Evolutionary conservation across 2,329 filamentous ascomycete species (phyloP), one percentile per base, ranked within the genome.

Genomic region (Stachybotrys elegans): DNA sequence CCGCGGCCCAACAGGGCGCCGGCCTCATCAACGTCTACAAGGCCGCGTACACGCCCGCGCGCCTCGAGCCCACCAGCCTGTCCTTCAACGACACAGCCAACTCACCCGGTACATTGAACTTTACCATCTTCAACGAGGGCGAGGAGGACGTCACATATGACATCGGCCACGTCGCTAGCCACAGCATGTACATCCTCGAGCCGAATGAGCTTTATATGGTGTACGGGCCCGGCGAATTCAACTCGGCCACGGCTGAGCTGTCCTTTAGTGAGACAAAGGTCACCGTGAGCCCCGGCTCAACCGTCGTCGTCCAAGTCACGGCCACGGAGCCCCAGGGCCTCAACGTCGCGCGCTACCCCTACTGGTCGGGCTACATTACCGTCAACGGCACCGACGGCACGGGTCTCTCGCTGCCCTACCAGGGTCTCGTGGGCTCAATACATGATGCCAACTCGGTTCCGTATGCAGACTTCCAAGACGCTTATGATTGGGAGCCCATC

Each of bases 11-110:
- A 54, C 72, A 78, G 51, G 71, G 70, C 29, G 63, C 56, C 36
- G 71, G 70, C 5, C 58, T 79, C 20, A 55, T 72, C 14, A 41
- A 47, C 22, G 45, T 11, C 51, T 73, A 17, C 61, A 71, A 77
- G 40, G 73, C 75, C 13, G 71, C 76, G n/a, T 68, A 73, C 51
- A 60, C 70, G 14, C 72, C 66, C 3, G 72, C 69, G 3, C 52
- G 72, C 17, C 63, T 80, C 19, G 71, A 69, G 57, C 67, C 65
- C 21, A 72, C 71, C 31, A 75, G 69, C 56, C 62, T 81, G 16
- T 68, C 72, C 4, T 78, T 79, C 65, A 80, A 81, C 55, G 78
- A 81, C 55, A 77, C 75, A 1, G 69, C 72, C 46, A 53, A 79
- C 61, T 70, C 78, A 48, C 57, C 58, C 22, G 56, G 60, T 4